Conservation (phyloP, 2,329 filamentous ascomycete species). For the Fusarium chuoi region DNA sequence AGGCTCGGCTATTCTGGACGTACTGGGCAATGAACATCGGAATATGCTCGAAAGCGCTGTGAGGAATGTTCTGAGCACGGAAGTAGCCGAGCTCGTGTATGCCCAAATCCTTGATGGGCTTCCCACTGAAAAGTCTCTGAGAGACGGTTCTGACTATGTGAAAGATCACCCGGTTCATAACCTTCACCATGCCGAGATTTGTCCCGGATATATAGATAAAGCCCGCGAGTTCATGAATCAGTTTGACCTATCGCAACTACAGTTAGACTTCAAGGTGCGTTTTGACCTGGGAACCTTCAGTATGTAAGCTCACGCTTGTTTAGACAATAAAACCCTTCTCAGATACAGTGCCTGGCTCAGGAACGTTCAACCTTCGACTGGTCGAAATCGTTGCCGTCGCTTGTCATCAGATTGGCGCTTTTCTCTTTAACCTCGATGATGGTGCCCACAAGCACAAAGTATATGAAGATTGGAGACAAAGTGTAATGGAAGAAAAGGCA, state of each 20-base stretch:
- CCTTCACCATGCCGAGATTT: background rate
- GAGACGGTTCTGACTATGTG: background rate
- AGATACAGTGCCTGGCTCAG: background rate
- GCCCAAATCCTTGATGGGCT: slow-evolving; percentile 27
- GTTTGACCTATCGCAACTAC: background rate
- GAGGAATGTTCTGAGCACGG: background rate
- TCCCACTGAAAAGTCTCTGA: background rate
- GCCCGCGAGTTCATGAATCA: background rate
- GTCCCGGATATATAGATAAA: slow-evolving; percentile 11
- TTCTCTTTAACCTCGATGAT: slow-evolving; percentile 9
- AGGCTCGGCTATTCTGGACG: accelerated
- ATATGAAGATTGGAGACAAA: slow-evolving; percentile 2
- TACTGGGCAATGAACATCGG: background rate
- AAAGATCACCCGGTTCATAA: background rate
- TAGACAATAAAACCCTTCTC: background rate
- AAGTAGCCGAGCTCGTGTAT: background rate
- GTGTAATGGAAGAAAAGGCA: background rate
- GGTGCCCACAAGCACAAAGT: slow-evolving; percentile 12
- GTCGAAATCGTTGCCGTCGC: slow-evolving; percentile 7
- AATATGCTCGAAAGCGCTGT: background rate
- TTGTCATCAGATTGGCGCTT: slow-evolving; percentile 24
- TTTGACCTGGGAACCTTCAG: accelerated
- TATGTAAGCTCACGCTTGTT: accelerated
- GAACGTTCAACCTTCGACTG: background rate
- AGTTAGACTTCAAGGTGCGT: accelerated